Conservation (phyloP, 345 rosid genomes). For the Camelina hispida region DNA sequence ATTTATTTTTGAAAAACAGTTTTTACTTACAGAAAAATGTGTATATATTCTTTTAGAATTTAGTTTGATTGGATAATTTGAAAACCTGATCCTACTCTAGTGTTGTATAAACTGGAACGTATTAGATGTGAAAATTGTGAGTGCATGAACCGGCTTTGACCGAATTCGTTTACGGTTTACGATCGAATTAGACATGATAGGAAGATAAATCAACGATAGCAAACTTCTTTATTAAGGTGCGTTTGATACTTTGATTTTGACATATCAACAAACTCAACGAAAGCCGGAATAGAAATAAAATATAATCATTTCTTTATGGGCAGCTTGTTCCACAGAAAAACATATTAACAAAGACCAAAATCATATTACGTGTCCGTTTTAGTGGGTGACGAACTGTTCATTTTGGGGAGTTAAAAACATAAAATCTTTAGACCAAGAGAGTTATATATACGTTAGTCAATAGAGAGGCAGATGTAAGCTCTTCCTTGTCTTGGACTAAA, state of each 20-base stretch:
- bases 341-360: slow-evolving; percentile 10
- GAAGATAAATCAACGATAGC: background rate
- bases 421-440: background rate
- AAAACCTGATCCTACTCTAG: too few relatives aligned
- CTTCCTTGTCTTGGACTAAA: background rate
- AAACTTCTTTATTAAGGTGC: background rate
- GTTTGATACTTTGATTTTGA: slow-evolving; percentile 11
- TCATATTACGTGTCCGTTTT: slow-evolving; percentile 2
- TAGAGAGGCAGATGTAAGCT: background rate
- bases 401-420: background rate
- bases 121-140: too few relatives aligned
- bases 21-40: too few relatives aligned
- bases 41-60: too few relatives aligned
- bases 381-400: slow-evolving; percentile 5
- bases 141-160: too few relatives aligned
- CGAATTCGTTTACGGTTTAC: too few relatives aligned
- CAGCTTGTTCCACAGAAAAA: background rate
- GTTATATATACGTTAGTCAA: background rate
- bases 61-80: too few relatives aligned
- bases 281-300: background rate
- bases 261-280: slow-evolving; percentile 26
- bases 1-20: too few relatives aligned
- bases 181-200: too few relatives aligned
- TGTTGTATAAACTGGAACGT: too few relatives aligned
- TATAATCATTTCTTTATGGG: background rate